Evolutionary conservation across 768 basidiomycete species (phyloP).

Genomic region (Pleurotus citrinopileatus): DNA sequence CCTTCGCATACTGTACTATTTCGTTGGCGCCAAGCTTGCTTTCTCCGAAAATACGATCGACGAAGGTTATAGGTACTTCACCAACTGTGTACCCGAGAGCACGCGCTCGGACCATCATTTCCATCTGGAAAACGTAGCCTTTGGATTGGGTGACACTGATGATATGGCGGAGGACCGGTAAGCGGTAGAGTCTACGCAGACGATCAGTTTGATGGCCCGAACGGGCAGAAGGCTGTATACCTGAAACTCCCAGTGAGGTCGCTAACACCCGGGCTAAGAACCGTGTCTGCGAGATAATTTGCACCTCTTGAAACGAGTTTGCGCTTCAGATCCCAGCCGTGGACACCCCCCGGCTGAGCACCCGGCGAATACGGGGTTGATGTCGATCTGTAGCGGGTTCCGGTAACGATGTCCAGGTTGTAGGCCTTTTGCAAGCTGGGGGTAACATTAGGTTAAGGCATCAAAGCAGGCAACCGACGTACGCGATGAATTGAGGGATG

Average conservation of each 20-base stretch:
- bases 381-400: slow-evolving; percentile 77
- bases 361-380: slow-evolving; percentile 53
- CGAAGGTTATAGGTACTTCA: slow-evolving; percentile 92
- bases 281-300: slow-evolving; percentile 86
- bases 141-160: slow-evolving; percentile 83
- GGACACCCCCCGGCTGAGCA: slow-evolving; percentile 79
- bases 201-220: not conserved
- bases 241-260: slow-evolving; percentile 91
- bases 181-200: slow-evolving; percentile 63
- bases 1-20: slow-evolving; percentile 82
- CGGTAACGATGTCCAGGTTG: slow-evolving; percentile 91
- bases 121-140: slow-evolving; percentile 98
- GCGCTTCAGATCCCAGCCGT: slow-evolving; percentile 91
- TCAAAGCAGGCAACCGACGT: slow-evolving; percentile 15
- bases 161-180: slow-evolving; percentile 74
- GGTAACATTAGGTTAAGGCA: not conserved
- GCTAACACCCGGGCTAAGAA: slow-evolving; percentile 81
- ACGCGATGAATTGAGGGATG: slow-evolving; percentile 91
- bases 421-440: slow-evolving; percentile 76
- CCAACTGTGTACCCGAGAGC: slow-evolving; percentile 83
- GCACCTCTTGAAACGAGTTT: slow-evolving; percentile 88
- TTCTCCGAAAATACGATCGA: slow-evolving; percentile 91
- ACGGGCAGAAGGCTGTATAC: slow-evolving; percentile 35
- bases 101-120: slow-evolving; percentile 92
- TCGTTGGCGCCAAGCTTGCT: slow-evolving; percentile 90